phyloP scores from a whole-genome alignment of 208 protist species.

The Trypanosoma cruzi region DNA sequence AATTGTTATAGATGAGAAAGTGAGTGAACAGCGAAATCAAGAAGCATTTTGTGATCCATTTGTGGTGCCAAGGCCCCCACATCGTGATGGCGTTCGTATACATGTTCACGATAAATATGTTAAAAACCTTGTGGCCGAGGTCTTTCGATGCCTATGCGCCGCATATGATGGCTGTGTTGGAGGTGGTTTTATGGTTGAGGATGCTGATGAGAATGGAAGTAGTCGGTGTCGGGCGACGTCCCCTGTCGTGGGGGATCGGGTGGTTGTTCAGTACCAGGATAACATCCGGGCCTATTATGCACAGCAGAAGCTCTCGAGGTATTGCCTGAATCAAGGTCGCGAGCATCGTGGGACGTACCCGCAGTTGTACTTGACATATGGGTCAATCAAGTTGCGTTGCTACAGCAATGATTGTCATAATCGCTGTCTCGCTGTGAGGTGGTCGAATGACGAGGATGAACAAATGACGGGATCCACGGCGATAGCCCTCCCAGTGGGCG shows the following conservation, averaged over 20 bases:
- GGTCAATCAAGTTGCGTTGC: constrained; percentile 90
- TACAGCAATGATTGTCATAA: constrained; percentile 89
- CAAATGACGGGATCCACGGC: constrained; percentile 4
- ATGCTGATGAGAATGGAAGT: neutral
- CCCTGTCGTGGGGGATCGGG: constrained; percentile 43
- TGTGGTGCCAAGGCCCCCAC: constrained; percentile 39
- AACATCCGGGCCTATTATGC: constrained; percentile 80
- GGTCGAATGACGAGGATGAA: constrained; percentile 34
- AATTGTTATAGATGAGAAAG: neutral
- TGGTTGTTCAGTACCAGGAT: constrained; percentile 81
- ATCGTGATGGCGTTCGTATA: constrained; percentile 48
- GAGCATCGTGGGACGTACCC: constrained; percentile 70
- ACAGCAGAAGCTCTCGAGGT: constrained; percentile 76
- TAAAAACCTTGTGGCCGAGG: constrained; percentile 63
- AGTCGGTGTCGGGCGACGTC: neutral
- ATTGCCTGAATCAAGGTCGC: constrained; percentile 64
- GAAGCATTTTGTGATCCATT: constrained; percentile 33
- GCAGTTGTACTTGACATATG: constrained; percentile 89
- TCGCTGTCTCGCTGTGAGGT: constrained; percentile 65
- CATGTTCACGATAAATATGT: constrained; percentile 41
- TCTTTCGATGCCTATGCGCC: constrained; percentile 68
- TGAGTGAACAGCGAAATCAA: neutral
- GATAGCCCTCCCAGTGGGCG: constrained; percentile 19
- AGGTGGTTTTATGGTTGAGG: neutral
- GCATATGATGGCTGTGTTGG: constrained; percentile 35